phyloP scores from a whole-genome alignment of 129 eudicot species.

The Cynara cardunculus region DNA sequence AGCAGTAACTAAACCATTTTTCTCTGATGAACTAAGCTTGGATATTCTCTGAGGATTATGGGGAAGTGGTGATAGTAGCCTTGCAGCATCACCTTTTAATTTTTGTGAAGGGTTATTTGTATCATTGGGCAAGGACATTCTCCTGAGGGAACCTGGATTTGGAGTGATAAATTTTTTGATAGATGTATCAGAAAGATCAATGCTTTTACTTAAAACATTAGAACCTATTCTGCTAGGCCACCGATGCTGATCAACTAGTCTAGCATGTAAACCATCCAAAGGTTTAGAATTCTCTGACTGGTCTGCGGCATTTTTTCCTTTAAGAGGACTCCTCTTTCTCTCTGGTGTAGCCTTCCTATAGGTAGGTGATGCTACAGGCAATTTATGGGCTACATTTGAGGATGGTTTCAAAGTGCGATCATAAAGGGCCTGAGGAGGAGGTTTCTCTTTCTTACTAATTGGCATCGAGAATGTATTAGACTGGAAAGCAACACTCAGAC shows the following conservation, averaged over 20 bases:
- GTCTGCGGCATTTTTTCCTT: constrained; percentile 55
- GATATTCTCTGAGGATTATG: constrained; percentile 33
- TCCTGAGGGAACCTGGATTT: constrained; percentile 38
- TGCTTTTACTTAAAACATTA: constrained; percentile 36
- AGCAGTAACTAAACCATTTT: constrained; percentile 26
- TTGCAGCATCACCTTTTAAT: constrained; percentile 37
- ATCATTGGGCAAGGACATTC: constrained; percentile 60
- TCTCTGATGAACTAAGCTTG: constrained; percentile 42
- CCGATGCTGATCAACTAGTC: constrained; percentile 73
- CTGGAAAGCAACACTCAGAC: constrained; percentile 83
- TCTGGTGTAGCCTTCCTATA: constrained; percentile 81
- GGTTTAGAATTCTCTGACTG: constrained; percentile 90
- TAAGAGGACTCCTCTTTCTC: constrained; percentile 84
- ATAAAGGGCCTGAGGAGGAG: constrained; percentile 46
- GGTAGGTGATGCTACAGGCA: constrained; percentile 43
- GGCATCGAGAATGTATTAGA: constrained; percentile 72
- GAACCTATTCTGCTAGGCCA: constrained; percentile 82
- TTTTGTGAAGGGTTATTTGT: constrained; percentile 37
- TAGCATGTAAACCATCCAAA: constrained; percentile 48
- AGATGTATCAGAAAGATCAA: constrained; percentile 43
- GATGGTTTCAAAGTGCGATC: constrained; percentile 78
- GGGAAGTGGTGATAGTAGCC: constrained; percentile 17
- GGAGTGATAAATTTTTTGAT: constrained; percentile 33
- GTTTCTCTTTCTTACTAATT: constrained; percentile 68
- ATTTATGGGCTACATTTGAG: constrained; percentile 55